Evolutionary conservation across 306 rosid genomes (phyloP), one percentile per base, ranked within the genome.

Genomic region (Dicorynia guianensis): DNA sequence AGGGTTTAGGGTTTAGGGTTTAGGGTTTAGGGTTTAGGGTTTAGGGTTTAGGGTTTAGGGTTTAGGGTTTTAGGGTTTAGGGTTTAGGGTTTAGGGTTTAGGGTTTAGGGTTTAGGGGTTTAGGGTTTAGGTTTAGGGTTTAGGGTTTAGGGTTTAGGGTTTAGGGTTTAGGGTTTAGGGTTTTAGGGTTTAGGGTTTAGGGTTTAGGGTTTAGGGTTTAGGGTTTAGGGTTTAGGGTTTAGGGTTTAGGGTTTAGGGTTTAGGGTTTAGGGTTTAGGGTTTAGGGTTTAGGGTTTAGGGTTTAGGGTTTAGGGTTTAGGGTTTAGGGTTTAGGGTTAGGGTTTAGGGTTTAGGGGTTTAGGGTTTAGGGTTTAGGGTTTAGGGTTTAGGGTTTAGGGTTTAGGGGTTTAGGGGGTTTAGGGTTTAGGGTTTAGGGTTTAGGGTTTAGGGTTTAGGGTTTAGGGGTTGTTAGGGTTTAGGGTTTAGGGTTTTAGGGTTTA

Each of bases 391-490:
- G 71, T 74, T 63, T 47, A 44, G 50, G 70, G 69, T 60, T 74
- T 44, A 14, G 59, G 69, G 68, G 58, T 58, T 72, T 56, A 39
- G 77, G 77, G 38, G 75, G 50, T 69, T 71, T 38, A 39, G 76
- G 64, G 57, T 72, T 72, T 20, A 17, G 62, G 70, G 71, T 62
- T 62, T 49, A 17, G 72, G 79, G 72, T 63, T 62, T 63, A 38
- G 79, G 79, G 54, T 75, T 63, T 63, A 18, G 79, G 79, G 64
- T 62, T 63, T 63, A 38, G 79, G 64, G 72, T 75, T 63, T 62
- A 10, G 70, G 78, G 52, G n/a, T n/a, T n/a, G n/a, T n/a, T n/a
- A n/a, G n/a, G n/a, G n/a, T n/a, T n/a, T n/a, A n/a, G n/a, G n/a
- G n/a, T 49, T 61, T 61, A 15, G 79, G 69, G 35, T 30, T 69